A percentile compares a stretch with the other conserved stretches of the same genome.
Conservation (phyloP, 345 rosid species). For the Turritis glabra region DNA sequence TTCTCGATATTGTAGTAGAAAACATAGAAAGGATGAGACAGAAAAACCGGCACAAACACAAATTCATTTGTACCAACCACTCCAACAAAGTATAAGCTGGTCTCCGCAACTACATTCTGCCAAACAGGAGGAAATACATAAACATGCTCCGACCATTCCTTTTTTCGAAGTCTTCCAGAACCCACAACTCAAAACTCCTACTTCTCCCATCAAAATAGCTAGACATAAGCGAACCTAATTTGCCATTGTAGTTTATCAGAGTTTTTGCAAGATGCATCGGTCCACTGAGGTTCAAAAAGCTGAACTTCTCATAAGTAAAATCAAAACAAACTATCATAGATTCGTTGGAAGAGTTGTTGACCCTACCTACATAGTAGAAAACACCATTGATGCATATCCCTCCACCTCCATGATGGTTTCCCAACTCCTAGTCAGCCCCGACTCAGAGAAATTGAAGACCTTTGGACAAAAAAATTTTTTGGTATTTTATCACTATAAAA, state of each 20-base stretch:
- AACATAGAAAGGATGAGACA: background rate
- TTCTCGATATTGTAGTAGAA: background rate
- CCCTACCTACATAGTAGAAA: too few relatives aligned
- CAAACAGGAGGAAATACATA: background rate
- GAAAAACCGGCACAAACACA: background rate
- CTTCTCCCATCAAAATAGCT: accelerated
- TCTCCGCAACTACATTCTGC: background rate
- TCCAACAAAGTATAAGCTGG: background rate
- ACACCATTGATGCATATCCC: too few relatives aligned
- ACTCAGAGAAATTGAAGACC: too few relatives aligned
- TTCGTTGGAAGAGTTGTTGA: too few relatives aligned
- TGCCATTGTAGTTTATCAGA: background rate
- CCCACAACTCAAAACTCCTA: background rate
- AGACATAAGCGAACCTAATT: background rate
- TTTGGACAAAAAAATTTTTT: too few relatives aligned
- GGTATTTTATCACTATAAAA: too few relatives aligned
- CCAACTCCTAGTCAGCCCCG: too few relatives aligned
- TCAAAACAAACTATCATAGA: too few relatives aligned
- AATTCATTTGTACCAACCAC: background rate
- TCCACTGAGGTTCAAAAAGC: too few relatives aligned
- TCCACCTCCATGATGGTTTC: too few relatives aligned
- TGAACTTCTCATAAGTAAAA: too few relatives aligned
- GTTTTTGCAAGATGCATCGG: too few relatives aligned
- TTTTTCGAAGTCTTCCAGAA: background rate
- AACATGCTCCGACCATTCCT: background rate